A percentile compares a stretch with the other conserved stretches of the same genome.
These are phyloP conservation scores for Mrakia frigida DNA, from an alignment of 768 basidiomycete species.

Conservation along the genomic window DNA sequence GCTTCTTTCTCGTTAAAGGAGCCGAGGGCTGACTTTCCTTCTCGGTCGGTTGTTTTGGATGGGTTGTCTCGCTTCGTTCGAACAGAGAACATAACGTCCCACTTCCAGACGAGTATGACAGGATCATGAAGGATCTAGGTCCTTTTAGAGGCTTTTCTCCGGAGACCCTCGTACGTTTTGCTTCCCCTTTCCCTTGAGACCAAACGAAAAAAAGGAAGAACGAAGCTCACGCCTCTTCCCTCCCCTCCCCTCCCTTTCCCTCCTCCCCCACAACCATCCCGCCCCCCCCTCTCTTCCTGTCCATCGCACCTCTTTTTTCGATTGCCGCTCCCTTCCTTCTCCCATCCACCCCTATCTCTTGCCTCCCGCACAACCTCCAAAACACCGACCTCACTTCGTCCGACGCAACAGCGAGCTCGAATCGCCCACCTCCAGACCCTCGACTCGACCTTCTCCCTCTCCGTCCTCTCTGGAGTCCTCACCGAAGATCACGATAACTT, in stretches of 20 bases:
- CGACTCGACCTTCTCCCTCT: slow-evolving; percentile 19
- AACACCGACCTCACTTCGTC: no score
- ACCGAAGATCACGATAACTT: background rate
- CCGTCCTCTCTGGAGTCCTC: slow-evolving; percentile 6
- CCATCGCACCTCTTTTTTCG: background rate
- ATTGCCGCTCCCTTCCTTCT: background rate
- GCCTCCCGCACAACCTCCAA: background rate
- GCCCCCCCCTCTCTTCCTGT: background rate
- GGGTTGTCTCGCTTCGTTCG: background rate
- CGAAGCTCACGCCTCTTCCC: background rate
- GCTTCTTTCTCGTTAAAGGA: background rate
- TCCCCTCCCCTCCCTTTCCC: background rate
- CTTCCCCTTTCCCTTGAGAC: no score
- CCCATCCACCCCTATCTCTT: background rate
- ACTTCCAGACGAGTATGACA: slow-evolving; percentile 41
- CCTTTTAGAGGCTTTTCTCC: slow-evolving; percentile 35
- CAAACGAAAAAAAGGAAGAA: background rate
- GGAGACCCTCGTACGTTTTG: background rate
- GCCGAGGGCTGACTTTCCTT: background rate
- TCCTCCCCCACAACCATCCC: background rate
- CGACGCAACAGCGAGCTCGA: slow-evolving; percentile 24
- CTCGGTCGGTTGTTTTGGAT: no score
- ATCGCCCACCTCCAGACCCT: slow-evolving; percentile 14
- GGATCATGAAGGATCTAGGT: slow-evolving; percentile 37
- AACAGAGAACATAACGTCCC: slow-evolving; percentile 38